These are phyloP conservation scores for Meyerozyma carpophila DNA, from an alignment of 1,139 yeast species.

Conservation along the genomic window DNA sequence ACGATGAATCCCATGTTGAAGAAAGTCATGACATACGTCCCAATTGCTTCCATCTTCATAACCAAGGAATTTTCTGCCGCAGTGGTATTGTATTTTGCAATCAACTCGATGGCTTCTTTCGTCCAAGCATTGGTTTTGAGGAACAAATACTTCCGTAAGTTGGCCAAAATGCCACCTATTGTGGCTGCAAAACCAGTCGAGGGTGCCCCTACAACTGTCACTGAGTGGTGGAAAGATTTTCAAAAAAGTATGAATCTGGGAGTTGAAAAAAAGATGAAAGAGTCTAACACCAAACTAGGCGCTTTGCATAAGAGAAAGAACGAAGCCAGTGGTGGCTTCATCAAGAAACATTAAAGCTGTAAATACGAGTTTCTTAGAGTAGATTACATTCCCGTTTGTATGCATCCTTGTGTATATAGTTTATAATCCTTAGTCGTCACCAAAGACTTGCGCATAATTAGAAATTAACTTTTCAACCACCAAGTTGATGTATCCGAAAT, in stretches of 20 bases:
- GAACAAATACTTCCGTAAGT: slow-evolving; percentile 50
- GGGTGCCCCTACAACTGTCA: slow-evolving; percentile 21
- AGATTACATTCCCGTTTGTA: slow-evolving; percentile 9
- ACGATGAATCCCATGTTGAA: slow-evolving; percentile 67
- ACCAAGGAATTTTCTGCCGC: slow-evolving; percentile 85
- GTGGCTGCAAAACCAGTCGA: slow-evolving; percentile 38
- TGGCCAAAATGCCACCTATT: slow-evolving; percentile 62
- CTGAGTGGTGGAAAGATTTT: slow-evolving; percentile 37
- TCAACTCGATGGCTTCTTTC: slow-evolving; percentile 71
- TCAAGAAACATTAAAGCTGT: slow-evolving; percentile 33
- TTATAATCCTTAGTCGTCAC: slow-evolving; percentile 8
- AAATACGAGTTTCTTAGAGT: slow-evolving; percentile 4
- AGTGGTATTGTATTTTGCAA: slow-evolving; percentile 78
- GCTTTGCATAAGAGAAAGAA: slow-evolving; percentile 35
- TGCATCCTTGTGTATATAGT: not conserved
- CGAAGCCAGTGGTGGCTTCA: slow-evolving; percentile 28
- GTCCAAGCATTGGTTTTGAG: slow-evolving; percentile 66
- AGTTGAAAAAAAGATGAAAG: slow-evolving; percentile 29
- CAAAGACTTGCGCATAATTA: slow-evolving; percentile 36
- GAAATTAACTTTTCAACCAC: slow-evolving; percentile 46
- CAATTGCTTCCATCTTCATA: slow-evolving; percentile 75
- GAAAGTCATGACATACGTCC: slow-evolving; percentile 62
- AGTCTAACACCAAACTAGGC: slow-evolving; percentile 33
- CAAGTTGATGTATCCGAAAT: slow-evolving; percentile 53
- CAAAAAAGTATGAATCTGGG: slow-evolving; percentile 28